phyloP scores from a whole-genome alignment of 2,329 filamentous ascomycete genomes.

The Trichoderma sp. region DNA sequence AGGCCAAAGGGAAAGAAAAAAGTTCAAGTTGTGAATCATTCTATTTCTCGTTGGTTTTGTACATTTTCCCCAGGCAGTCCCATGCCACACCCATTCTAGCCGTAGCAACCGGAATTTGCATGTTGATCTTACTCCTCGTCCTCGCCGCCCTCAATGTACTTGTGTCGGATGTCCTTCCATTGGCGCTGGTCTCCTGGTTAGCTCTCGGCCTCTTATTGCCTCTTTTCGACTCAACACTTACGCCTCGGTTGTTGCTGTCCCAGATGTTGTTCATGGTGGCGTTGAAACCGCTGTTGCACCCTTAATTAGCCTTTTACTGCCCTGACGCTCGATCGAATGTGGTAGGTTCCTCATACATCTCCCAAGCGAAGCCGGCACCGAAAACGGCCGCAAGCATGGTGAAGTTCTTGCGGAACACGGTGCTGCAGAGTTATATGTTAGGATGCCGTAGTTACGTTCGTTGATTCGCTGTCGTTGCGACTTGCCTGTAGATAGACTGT shows the following conservation, averaged over 20 bases:
- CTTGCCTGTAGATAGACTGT: slow-evolving; percentile 42
- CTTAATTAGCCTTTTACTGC: slow-evolving; percentile 31
- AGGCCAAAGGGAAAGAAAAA: slow-evolving; percentile 11
- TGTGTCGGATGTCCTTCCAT: slow-evolving; percentile 99
- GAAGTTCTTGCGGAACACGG: slow-evolving; percentile 81
- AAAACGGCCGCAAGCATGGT: slow-evolving; percentile 88
- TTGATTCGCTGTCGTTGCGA: slow-evolving; percentile 26
- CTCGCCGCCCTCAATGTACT: slow-evolving; percentile 72
- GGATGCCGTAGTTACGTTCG: slow-evolving; percentile 23
- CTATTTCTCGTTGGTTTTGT: slow-evolving; percentile 35
- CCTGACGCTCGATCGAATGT: slow-evolving; percentile 2
- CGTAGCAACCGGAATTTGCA: slow-evolving; percentile 17
- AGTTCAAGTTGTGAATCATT: slow-evolving; percentile 25
- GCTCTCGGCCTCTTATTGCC: slow-evolving; percentile 19
- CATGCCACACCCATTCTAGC: slow-evolving; percentile 7
- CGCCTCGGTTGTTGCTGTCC: slow-evolving; percentile 87
- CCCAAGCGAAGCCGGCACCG: slow-evolving; percentile 80
- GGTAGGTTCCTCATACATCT: slow-evolving; percentile 66
- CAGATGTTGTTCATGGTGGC: slow-evolving; percentile 78
- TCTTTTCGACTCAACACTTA: slow-evolving; percentile 50
- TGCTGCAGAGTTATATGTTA: slow-evolving; percentile 50
- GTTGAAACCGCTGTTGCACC: slow-evolving; percentile 70
- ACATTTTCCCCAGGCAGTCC: slow-evolving; percentile 33
- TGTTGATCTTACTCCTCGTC: slow-evolving; percentile 52
- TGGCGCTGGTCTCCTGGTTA: slow-evolving; percentile 64